Evolutionary conservation across 306 rosid species (phyloP), one percentile per base, ranked within the genome.

Genomic region (Pterocarpus santalinus): DNA sequence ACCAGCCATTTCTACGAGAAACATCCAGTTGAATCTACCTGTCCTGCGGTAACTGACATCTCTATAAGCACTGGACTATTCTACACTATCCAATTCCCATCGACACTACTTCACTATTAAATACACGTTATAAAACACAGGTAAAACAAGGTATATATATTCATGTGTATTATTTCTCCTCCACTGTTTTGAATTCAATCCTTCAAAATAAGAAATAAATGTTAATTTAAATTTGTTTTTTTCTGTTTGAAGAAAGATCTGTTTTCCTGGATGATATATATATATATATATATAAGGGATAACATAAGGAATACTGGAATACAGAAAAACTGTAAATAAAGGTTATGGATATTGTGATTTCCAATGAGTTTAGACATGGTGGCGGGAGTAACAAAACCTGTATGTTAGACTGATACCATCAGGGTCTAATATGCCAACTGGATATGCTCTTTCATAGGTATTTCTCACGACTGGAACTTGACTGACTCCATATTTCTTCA

Each of bases 401-500:
- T 89, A 89, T 68, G 97, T 93, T 82, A 95, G 81, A 76, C 72
- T 86, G 89, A 95, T 93, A 73, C 93, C 89, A 35, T 90, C 90
- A 34, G 72, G 72, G 85, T 95, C 99, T 70, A 95, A 81, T 72
- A 95, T 78, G 86, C 99, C 99, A 84, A 91, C 93, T 55, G 90
- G 91, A 75, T 87, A 85, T 57, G 88, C 87, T 84, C 82, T 78
- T 87, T 74, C 87, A 65, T 72, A 2, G 65, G 82, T 77, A 62
- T 86, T 92, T 57, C 72, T 81, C 71, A 91, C 93, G 44, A 95
- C 97, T 35, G 91, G 97, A 83, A 88, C 87, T 79, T 84, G 87
- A 83, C 77, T 67, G 82, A 90, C 28, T 75, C 92, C 92, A 14
- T 85, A 74, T 79, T 87, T 88, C 71, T 88, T 89, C 99, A 93